phyloP scores from a whole-genome alignment of 805 yeast genomes.

The Maudiozyma barnettii region DNA sequence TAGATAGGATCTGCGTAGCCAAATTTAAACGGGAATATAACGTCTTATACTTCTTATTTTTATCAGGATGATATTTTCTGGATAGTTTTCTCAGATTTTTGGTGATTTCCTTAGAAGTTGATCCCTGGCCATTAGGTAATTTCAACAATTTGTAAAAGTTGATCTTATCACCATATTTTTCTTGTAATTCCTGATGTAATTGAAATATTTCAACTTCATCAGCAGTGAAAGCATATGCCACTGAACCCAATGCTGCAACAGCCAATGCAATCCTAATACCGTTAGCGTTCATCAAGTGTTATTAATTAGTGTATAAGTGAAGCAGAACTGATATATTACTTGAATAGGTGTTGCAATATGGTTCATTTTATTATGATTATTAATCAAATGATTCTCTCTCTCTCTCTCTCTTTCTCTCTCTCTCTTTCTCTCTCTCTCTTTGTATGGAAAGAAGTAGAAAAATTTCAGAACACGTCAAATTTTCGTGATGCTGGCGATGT shows the following conservation, averaged over 20 bases:
- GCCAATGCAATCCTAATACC: not conserved
- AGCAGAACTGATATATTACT: too few species aligned
- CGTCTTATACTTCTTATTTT: constrained; percentile 40
- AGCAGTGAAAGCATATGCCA: constrained; percentile 43
- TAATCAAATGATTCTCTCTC: too few species aligned
- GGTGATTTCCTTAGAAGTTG: constrained; percentile 45
- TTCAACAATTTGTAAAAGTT: constrained; percentile 64
- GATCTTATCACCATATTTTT: constrained; percentile 51
- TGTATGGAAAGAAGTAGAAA: not conserved
- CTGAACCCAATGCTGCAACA: constrained; percentile 13
- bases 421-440: not conserved
- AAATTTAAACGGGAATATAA: constrained; percentile 65
- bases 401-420: too few species aligned
- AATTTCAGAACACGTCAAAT: not conserved
- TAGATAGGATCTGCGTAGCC: constrained; percentile 64
- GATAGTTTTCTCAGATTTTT: constrained; percentile 66
- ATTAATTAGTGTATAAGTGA: too few species aligned
- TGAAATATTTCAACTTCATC: constrained; percentile 77
- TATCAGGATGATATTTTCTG: constrained; percentile 79
- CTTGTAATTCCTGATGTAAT: constrained; percentile 51
- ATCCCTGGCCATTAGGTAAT: constrained; percentile 31
- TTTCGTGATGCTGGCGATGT: too few species aligned
- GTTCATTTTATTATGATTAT: too few species aligned
- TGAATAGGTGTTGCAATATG: too few species aligned
- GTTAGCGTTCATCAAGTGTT: too few species aligned